Percentiles rank a stretch among this genome's conserved stretches.
These are phyloP conservation scores for Alternaria rosae DNA, from an alignment of 2,329 filamentous ascomycete species.

Conservation along the genomic window DNA sequence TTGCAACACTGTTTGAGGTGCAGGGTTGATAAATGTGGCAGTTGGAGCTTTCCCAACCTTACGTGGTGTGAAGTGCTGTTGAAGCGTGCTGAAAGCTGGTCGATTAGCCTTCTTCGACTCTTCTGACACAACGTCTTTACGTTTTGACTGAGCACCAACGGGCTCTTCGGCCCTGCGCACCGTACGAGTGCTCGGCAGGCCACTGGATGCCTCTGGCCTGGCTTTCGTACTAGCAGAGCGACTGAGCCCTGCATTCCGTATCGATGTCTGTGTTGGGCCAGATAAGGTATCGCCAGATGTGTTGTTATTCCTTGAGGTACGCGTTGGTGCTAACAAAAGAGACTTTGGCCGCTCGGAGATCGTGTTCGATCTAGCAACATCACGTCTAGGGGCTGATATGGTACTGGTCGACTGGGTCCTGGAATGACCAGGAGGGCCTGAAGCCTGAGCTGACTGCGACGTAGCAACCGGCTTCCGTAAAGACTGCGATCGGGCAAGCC, in stretches of 20 bases:
- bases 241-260: conserved; percentile 34
- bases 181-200: conserved; percentile 10
- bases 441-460: conserved; percentile 22
- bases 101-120: conserved; percentile 33
- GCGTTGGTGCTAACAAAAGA: conserved; percentile 22
- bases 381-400: conserved; percentile 19
- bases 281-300: conserved; percentile 17
- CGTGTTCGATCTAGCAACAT: conserved; percentile 19
- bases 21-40: conserved; percentile 46
- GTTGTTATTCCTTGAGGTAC: conserved; percentile 12
- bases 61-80: conserved; percentile 52
- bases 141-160: conserved; percentile 18
- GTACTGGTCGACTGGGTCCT: conserved; percentile 40
- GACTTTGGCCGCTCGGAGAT: conserved; percentile 36
- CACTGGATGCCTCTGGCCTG: conserved; percentile 24
- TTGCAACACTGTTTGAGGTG: conserved; percentile 24
- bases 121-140: conserved; percentile 28
- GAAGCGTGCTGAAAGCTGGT: conserved; percentile 49
- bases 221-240: conserved; percentile 35
- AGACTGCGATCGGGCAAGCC: conserved; percentile 39
- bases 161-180: conserved; percentile 21
- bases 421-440: conserved; percentile 24
- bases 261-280: conserved; percentile 22
- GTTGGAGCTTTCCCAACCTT: conserved; percentile 47
- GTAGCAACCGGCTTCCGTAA: conserved; percentile 36